phyloP scores from a whole-genome alignment of 345 rosid species.

The Theobroma cacao region DNA sequence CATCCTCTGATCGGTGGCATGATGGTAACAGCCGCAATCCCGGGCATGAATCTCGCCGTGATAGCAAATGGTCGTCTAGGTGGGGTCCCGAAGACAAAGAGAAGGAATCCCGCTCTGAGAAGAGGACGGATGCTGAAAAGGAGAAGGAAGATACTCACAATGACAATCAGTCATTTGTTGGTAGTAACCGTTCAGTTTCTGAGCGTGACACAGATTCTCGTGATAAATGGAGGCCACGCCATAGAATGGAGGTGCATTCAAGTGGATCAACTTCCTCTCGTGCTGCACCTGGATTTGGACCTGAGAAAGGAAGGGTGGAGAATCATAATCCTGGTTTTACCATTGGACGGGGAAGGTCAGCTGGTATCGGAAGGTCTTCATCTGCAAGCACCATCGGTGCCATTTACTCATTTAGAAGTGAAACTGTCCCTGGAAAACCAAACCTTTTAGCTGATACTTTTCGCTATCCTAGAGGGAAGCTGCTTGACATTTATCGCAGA shows the following conservation, averaged over 20 bases:
- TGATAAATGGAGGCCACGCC: constrained; percentile 82
- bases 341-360: constrained; percentile 61
- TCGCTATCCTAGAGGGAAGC: constrained; percentile 66
- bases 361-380: constrained; percentile 37
- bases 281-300: constrained; percentile 65
- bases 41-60: constrained; percentile 57
- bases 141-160: constrained; percentile 46
- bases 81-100: constrained; percentile 85
- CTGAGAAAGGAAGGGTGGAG: constrained; percentile 49
- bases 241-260: constrained; percentile 54
- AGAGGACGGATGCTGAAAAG: constrained; percentile 43
- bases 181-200: constrained; percentile 35
- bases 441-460: constrained; percentile 25
- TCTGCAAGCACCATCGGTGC: constrained; percentile 25
- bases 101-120: constrained; percentile 54
- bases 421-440: constrained; percentile 42
- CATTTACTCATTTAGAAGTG: constrained; percentile 27
- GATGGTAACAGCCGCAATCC: constrained; percentile 42
- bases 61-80: constrained; percentile 75
- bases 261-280: constrained; percentile 43
- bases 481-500: constrained; percentile 62
- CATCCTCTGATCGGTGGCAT: constrained; percentile 55
- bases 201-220: constrained; percentile 63
- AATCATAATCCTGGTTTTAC: constrained; percentile 47
- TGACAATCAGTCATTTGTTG: constrained; percentile 35